Evolutionary conservation across 352 stramenopile species (phyloP).

Genomic region (Phytophthora sp.): DNA sequence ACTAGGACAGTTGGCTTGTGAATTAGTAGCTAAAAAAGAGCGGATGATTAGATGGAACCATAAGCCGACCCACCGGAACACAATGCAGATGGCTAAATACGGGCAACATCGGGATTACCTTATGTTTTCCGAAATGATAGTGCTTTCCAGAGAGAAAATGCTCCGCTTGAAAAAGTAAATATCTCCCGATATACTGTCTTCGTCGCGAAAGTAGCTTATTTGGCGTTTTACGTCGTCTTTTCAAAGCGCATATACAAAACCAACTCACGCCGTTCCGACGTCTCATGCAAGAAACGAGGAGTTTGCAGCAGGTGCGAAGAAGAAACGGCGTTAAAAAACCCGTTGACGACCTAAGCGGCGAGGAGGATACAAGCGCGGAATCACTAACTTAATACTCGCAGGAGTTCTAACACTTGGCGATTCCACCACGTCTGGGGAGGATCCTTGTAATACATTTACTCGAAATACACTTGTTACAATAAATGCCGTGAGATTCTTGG

Average conservation of each 20-base stretch:
- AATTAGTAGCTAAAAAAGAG: not conserved
- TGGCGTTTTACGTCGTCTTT: not conserved
- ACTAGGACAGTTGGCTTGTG: not conserved
- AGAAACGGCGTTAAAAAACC: too few relatives aligned
- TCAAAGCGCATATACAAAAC: not conserved
- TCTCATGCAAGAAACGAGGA: too few relatives aligned
- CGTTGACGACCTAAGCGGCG: too few relatives aligned
- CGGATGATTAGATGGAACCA: not conserved
- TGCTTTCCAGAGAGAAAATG: conserved; percentile 1
- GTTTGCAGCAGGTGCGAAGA: too few relatives aligned
- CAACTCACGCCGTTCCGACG: not conserved
- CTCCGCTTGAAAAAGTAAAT: not conserved
- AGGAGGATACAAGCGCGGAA: too few relatives aligned
- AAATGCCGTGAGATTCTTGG: too few relatives aligned
- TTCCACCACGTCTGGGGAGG: too few relatives aligned
- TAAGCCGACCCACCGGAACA: not conserved
- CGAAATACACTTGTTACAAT: too few relatives aligned
- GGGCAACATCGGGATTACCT: not conserved
- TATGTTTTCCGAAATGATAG: not conserved
- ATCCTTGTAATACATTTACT: too few relatives aligned
- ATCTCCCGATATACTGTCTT: not conserved
- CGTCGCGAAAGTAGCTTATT: not conserved
- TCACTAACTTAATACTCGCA: too few relatives aligned
- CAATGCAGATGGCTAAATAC: not conserved
- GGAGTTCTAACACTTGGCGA: too few relatives aligned